These are phyloP conservation scores for Solanum tacnaense DNA, from an alignment of 257 asterid species.

Conservation along the genomic window DNA sequence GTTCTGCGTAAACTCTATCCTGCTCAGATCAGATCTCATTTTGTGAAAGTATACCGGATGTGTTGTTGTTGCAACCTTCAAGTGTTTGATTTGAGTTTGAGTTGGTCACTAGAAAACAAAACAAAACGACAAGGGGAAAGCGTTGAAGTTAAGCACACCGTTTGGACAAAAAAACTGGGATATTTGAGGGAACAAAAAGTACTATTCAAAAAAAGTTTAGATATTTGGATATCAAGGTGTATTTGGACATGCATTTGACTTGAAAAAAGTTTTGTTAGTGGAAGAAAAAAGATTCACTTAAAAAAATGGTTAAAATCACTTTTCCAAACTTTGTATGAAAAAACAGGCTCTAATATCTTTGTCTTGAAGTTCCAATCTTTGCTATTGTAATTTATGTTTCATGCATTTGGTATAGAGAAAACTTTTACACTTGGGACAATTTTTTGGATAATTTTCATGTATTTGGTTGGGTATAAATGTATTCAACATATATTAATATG, in stretches of 20 bases:
- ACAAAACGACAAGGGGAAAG: background rate
- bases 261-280: background rate
- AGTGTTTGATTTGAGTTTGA: background rate
- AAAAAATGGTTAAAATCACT: background rate
- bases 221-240: background rate
- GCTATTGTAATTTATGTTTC: background rate
- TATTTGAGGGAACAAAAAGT: background rate
- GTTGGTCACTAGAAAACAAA: background rate
- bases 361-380: background rate
- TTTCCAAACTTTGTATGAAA: background rate
- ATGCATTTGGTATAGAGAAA: background rate
- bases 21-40: background rate
- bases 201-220: background rate
- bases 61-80: background rate
- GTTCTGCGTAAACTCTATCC: background rate
- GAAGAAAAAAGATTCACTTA: background rate
- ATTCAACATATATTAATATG: background rate
- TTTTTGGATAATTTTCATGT: background rate
- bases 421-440: background rate
- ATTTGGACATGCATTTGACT: background rate
- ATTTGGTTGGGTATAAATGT: background rate
- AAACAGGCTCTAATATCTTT: background rate
- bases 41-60: background rate
- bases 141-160: background rate
- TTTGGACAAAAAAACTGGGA: background rate